Evolutionary conservation across 345 rosid genomes (phyloP).

Genomic region (Camelina neglecta): DNA sequence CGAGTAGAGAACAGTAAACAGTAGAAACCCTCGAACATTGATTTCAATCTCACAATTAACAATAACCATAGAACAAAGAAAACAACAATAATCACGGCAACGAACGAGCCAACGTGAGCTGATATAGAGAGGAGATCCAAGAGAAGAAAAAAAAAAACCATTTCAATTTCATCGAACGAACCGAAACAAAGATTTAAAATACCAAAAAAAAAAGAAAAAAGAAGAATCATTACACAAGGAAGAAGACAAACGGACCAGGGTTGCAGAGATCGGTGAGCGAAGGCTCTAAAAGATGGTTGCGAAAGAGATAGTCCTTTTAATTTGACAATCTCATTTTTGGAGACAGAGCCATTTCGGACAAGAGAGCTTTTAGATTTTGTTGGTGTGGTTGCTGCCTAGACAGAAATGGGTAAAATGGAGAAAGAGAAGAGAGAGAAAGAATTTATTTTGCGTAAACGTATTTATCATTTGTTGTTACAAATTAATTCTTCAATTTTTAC

Average conservation of each 20-base stretch:
- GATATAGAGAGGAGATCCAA: neutral
- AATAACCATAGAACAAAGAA: neutral
- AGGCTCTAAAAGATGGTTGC: neutral
- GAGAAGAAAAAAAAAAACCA: no score
- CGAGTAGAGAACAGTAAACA: neutral
- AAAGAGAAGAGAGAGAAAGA: neutral
- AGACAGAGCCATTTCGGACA: neutral
- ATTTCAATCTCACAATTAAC: neutral
- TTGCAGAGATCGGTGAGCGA: neutral
- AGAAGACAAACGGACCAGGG: neutral
- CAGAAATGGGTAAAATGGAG: neutral
- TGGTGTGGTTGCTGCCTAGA: neutral
- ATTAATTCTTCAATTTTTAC: neutral
- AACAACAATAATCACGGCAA: neutral
- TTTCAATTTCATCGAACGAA: neutral
- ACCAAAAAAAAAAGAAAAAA: neutral
- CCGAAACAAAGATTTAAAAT: neutral
- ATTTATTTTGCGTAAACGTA: neutral
- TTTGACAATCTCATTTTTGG: neutral
- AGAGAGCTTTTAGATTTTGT: constrained; percentile 15
- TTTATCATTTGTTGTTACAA: neutral
- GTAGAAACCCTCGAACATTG: constrained; percentile 1
- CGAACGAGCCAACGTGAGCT: neutral
- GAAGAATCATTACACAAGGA: neutral
- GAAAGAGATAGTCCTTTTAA: neutral